Evolutionary conservation across 208 protist genomes (phyloP).

Genomic region (Crithidia sp.): DNA sequence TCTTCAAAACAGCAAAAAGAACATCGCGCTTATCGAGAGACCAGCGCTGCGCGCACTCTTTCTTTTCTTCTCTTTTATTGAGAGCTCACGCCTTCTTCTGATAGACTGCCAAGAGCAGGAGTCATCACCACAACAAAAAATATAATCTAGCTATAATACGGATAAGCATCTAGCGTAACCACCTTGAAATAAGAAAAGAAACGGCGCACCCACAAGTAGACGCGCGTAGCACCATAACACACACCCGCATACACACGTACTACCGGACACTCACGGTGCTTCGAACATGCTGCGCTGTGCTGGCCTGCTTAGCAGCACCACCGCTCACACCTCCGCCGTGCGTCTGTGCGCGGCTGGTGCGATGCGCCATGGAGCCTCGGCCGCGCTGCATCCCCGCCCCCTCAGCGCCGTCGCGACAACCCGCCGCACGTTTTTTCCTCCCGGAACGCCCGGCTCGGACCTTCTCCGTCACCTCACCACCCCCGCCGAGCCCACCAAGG

Average conservation of each 20-base stretch:
- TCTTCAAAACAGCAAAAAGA: no score
- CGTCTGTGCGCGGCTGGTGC: background rate
- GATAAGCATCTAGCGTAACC: no score
- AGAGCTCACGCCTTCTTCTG: background rate
- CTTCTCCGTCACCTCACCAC: constrained; percentile 11
- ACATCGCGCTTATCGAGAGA: no score
- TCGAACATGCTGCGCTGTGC: constrained; percentile 18
- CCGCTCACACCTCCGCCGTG: background rate
- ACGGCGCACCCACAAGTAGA: no score
- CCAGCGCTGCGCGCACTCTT: background rate
- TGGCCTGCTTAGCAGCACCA: background rate
- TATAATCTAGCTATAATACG: no score
- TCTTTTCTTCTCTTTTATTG: constrained; percentile 19
- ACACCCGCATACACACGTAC: constrained; percentile 14
- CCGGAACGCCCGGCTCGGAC: constrained; percentile 14
- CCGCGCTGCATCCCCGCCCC: background rate
- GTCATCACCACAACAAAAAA: background rate
- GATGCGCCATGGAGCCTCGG: no score
- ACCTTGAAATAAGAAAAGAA: no score
- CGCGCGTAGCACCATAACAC: background rate
- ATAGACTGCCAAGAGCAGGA: background rate
- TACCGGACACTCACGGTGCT: background rate
- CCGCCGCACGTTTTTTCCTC: constrained; percentile 13
- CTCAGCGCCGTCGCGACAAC: background rate
- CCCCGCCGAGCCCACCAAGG: constrained; percentile 5